These are phyloP conservation scores for Hyaloperonospora brassicae DNA, from an alignment of 352 stramenopile species.

Conservation along the genomic window DNA sequence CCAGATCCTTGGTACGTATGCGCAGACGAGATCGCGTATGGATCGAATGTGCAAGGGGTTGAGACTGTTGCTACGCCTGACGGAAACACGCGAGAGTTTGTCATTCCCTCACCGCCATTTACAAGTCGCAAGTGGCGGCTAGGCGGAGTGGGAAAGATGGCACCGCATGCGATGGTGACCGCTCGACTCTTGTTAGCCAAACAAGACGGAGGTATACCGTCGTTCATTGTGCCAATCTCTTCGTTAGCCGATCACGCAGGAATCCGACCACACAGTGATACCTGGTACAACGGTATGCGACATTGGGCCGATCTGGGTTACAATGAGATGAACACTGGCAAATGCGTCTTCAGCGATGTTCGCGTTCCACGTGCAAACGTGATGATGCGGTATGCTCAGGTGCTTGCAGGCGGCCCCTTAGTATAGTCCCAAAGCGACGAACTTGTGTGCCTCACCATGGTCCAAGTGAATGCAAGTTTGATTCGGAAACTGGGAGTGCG, in stretches of 20 bases:
- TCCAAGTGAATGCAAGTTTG: slow-evolving; percentile 31
- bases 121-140: slow-evolving; percentile 95
- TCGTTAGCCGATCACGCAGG: slow-evolving; percentile 5
- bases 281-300: slow-evolving; percentile 23
- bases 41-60: slow-evolving; percentile 28
- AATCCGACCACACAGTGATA: slow-evolving; percentile 15
- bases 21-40: slow-evolving; percentile 25
- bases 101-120: slow-evolving; percentile 91
- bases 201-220: slow-evolving; percentile 22
- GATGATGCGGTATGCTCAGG: slow-evolving; percentile 31
- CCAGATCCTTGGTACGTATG: slow-evolving; percentile 24
- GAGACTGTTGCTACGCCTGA: slow-evolving; percentile 46
- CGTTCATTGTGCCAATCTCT: slow-evolving; percentile 23
- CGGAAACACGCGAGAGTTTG: slow-evolving; percentile 83
- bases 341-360: slow-evolving; percentile 23
- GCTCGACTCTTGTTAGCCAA: slow-evolving; percentile 16
- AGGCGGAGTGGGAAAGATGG: slow-evolving; percentile 26
- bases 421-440: slow-evolving; percentile 56
- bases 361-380: slow-evolving; percentile 21
- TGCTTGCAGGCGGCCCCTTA: slow-evolving; percentile 47
- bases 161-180: slow-evolving; percentile 26
- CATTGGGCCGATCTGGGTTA: slow-evolving; percentile 26
- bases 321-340: slow-evolving; percentile 20
- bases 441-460: slow-evolving; percentile 56
- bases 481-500: slow-evolving; percentile 8